Percentiles rank a stretch among this genome's conserved stretches.
Conservation (phyloP, 192 early-diverging fungal genomes). For the Polychytrium aggregatum region DNA sequence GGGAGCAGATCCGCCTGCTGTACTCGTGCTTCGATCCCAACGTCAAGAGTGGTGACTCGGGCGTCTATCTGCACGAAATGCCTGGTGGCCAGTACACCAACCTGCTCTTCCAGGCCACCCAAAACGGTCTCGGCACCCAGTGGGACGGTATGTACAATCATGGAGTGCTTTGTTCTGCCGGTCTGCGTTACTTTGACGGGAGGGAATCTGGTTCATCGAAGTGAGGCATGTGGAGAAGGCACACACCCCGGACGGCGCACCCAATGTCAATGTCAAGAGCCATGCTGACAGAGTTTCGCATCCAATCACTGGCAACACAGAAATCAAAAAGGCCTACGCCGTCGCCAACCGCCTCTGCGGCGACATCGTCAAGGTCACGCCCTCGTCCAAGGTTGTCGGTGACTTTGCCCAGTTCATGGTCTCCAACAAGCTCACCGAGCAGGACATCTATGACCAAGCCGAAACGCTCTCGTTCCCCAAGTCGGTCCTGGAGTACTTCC, state of each 20-base stretch:
- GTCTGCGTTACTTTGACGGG: not conserved
- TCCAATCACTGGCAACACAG: constrained; percentile 8
- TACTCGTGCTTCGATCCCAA: constrained; percentile 96
- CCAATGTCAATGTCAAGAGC: no score
- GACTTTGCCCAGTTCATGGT: constrained; percentile 93
- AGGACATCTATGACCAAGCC: constrained; percentile 68
- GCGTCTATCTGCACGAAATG: constrained; percentile 95
- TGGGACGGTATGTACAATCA: constrained; percentile 50
- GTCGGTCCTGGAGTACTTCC: constrained; percentile 93
- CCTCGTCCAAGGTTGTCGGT: constrained; percentile 95
- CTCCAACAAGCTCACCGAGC: constrained; percentile 62
- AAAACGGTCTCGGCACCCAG: constrained; percentile 80
- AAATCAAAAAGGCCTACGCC: constrained; percentile 83
- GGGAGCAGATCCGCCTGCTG: constrained; percentile 89
- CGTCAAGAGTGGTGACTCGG: constrained; percentile 76
- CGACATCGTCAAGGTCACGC: constrained; percentile 96
- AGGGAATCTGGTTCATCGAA: not conserved
- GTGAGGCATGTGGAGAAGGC: no score
- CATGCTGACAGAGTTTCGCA: no score
- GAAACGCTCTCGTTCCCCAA: constrained; percentile 81
- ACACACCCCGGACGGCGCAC: no score
- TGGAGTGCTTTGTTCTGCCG: not conserved
- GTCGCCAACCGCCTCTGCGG: constrained; percentile 87
- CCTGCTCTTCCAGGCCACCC: constrained; percentile 93
- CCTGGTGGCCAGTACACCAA: constrained; percentile 97